Conservation (phyloP, 768 basidiomycete genomes). For the Hysterangium stoloniferum region DNA sequence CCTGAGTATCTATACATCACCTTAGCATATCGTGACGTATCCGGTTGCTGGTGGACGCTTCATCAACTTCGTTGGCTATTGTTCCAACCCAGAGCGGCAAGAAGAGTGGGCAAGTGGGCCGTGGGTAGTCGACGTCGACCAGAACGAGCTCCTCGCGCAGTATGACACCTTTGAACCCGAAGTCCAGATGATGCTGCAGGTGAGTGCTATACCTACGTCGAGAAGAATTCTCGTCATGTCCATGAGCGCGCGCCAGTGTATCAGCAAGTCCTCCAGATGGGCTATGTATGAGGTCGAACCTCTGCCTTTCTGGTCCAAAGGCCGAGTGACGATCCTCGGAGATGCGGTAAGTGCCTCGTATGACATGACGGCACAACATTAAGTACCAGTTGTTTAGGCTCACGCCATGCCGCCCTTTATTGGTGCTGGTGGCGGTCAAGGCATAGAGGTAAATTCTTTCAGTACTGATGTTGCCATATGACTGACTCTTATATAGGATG, state of each 20-base stretch:
- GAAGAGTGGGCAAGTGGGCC: constrained; percentile 1
- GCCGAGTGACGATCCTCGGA: constrained; percentile 40
- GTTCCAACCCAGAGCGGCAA: neutral
- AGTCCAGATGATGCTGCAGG: constrained; percentile 47
- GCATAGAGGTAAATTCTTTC: constrained; percentile 31
- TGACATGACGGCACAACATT: too few relatives aligned
- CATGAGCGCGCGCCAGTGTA: constrained; percentile 32
- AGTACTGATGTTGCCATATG: neutral
- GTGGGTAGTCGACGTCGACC: constrained; percentile 3
- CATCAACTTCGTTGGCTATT: constrained; percentile 12
- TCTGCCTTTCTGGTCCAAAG: constrained; percentile 42
- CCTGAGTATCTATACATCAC: neutral
- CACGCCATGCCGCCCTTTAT: constrained; percentile 36
- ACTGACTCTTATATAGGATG: constrained; percentile 21
- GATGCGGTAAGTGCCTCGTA: constrained; percentile 28
- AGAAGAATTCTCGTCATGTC: too few relatives aligned
- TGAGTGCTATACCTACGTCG: constrained; percentile 24
- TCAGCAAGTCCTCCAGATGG: constrained; percentile 49
- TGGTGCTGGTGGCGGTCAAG: constrained; percentile 37
- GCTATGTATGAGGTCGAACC: constrained; percentile 52
- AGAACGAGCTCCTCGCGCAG: constrained; percentile 34
- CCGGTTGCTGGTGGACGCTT: constrained; percentile 7
- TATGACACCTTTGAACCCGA: constrained; percentile 56
- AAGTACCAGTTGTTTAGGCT: constrained; percentile 18
- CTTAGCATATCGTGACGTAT: constrained; percentile 9